phyloP scores from a whole-genome alignment of 139 green algal species.

The Bryopsis sp. region DNA sequence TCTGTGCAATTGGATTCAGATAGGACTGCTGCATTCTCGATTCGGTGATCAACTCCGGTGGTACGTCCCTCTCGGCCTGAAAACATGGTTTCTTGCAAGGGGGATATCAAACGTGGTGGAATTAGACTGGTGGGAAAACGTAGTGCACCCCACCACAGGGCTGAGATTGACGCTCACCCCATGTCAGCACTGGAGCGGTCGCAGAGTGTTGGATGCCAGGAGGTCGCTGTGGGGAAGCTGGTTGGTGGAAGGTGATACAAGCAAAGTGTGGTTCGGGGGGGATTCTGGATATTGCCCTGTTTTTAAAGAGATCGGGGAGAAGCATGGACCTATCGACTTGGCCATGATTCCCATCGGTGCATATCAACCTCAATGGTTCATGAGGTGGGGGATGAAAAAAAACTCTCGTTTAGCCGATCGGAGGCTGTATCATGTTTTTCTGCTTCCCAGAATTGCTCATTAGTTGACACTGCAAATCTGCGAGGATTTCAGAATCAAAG shows the following conservation, averaged over 20 bases:
- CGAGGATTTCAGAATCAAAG: too few relatives aligned
- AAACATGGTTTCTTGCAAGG: not conserved
- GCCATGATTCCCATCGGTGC: conserved; percentile 38
- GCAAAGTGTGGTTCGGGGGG: conserved; percentile 17
- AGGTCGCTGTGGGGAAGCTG: not conserved
- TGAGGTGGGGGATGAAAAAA: conserved; percentile 7
- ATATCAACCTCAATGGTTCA: conserved; percentile 39
- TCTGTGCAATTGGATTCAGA: too few relatives aligned
- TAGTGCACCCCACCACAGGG: not conserved
- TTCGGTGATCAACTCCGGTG: too few relatives aligned
- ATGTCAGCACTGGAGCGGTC: not conserved
- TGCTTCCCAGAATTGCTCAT: not conserved
- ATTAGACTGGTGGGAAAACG: too few relatives aligned
- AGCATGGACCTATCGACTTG: conserved; percentile 60
- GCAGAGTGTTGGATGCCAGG: not conserved
- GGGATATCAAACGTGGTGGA: not conserved
- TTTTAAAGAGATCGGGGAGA: conserved; percentile 41
- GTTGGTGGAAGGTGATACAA: not conserved
- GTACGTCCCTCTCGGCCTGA: not conserved
- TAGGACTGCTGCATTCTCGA: too few relatives aligned
- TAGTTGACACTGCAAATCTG: too few relatives aligned
- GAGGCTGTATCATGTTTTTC: not conserved
- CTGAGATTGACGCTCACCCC: not conserved
- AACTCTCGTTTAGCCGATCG: too few relatives aligned
- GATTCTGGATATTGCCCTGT: conserved; percentile 9